These are phyloP conservation scores for apple (Malus domestica) DNA, from an alignment of 306 rosid genomes.

Conservation along the genomic window ASM211411v1 NC_041798.1:19807001-19807500, in stretches of 20 bases:
- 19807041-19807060: conserved; percentile 56
- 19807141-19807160: conserved; percentile 63
- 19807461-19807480: conserved; percentile 49
- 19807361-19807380: conserved; percentile 74
- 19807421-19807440: conserved; percentile 58
- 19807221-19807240: conserved; percentile 55
- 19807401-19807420: conserved; percentile 49
- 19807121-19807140: conserved; percentile 90
- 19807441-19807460: conserved; percentile 59
- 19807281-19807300: conserved; percentile 58
- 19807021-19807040: conserved; percentile 51
- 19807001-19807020: conserved; percentile 34
- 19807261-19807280: conserved; percentile 77
- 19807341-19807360: conserved; percentile 70
- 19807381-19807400: conserved; percentile 73
- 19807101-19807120: conserved; percentile 75
- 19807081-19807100: conserved; percentile 39
- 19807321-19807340: conserved; percentile 53
- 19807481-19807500: conserved; percentile 68
- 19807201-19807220: conserved; percentile 60
- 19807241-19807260: conserved; percentile 52
- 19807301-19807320: conserved; percentile 46
- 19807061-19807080: conserved; percentile 67
- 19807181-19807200: conserved; percentile 71
- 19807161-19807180: conserved; percentile 85